Base-by-base conservation (phyloP, 345 rosid species). In the Euphorbia lathyris region DNA sequence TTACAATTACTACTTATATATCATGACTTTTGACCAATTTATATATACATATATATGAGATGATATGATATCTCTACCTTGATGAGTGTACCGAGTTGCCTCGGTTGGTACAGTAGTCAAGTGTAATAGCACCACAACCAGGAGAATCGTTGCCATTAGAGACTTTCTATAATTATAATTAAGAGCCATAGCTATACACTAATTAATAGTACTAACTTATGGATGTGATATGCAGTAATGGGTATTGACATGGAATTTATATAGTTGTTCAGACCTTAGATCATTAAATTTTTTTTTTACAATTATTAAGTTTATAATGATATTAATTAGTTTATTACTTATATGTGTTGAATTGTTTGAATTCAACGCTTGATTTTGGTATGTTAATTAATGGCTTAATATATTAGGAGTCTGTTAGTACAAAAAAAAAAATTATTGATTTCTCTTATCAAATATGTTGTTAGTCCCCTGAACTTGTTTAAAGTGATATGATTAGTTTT, bases 21-120 rank as follows among this genome's bases (percentile, higher is more conserved):
- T 19, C 53, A 48, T 4, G 19, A 13, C 19, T 48, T n/a, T n/a
- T n/a, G n/a, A n/a, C n/a, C n/a, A n/a, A n/a, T n/a, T n/a, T n/a
- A n/a, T n/a, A n/a, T n/a, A n/a, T n/a, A n/a, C n/a, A n/a, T n/a
- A n/a, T n/a, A n/a, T n/a, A n/a, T n/a, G n/a, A n/a, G n/a, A n/a
- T n/a, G n/a, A n/a, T n/a, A n/a, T n/a, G n/a, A n/a, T 2, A 14
- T 26, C 5, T 3, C 58, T 72, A 83, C 84, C 80, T 26, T 56
- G 80, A 23, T 9, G 48, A 11, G 43, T 40, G 0, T 50, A 53
- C 48, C 74, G 75, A 57, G 51, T 73, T 3, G 67, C 74, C 7
- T 59, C 70, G 50, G 67, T 48, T 9, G 76, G 66, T 29, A 63
- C 6, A 16, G 50, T 11, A 43, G 7, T 55, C 8, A 78, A 65